A percentile compares a stretch with the other conserved stretches of the same genome.
Conservation (phyloP, 257 asterid genomes). For the Primulina tabacum region DNA sequence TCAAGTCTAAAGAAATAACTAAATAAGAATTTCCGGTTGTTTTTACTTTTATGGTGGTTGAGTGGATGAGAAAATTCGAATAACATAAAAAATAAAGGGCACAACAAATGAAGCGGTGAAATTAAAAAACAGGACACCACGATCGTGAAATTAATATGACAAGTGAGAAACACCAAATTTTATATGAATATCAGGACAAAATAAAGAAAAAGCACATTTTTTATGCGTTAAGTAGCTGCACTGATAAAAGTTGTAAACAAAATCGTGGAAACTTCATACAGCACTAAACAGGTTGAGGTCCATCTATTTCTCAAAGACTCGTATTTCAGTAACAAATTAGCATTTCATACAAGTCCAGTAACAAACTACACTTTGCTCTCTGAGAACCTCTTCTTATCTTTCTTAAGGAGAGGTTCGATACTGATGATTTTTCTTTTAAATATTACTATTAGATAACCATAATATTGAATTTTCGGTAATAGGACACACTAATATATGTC, state of each 20-base stretch:
- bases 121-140: conserved; percentile 2
- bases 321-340: too few relatives aligned
- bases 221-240: not conserved
- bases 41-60: not conserved
- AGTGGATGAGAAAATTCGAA: not conserved
- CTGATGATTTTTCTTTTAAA: not conserved
- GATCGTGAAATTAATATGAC: too few relatives aligned
- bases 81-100: not conserved
- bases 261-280: not conserved
- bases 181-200: not conserved
- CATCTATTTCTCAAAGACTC: not conserved
- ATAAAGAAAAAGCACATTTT: too few relatives aligned
- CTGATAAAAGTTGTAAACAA: not conserved
- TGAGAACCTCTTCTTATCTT: not conserved
- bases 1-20: conserved; percentile 4
- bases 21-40: conserved; percentile 15
- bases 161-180: not conserved
- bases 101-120: not conserved
- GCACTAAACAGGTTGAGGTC: not conserved
- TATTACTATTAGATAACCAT: not conserved
- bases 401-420: too few relatives aligned
- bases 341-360: not conserved
- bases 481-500: not conserved
- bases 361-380: not conserved
- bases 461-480: not conserved